Base-by-base conservation (phyloP, 164 flowering plant genomes). In the Aristolochia contorta region DNA sequence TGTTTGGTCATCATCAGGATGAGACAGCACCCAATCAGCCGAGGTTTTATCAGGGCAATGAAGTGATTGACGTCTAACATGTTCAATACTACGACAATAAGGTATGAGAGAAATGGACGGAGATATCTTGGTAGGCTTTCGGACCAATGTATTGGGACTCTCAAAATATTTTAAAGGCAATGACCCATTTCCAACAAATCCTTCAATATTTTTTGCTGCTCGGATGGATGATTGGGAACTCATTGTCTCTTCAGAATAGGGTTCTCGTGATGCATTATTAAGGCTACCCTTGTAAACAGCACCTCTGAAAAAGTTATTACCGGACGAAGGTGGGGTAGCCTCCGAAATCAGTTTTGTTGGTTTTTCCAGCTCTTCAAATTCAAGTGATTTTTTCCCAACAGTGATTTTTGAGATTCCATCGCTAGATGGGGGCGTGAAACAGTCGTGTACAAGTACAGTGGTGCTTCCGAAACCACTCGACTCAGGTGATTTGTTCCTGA, bases 1-100 rank as follows among this genome's bases (percentile, higher is more conserved):
- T 58, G 60, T 53, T 27, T 55, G 24, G 9, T 25, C 58, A 25
- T 55, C 41, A 18, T 9, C 58, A 55, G n/a, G 43, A 54, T 25
- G 33, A 32, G n/a, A 13, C 65, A 68, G 66, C 2, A 77, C 71
- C 93, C 92, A 89, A 14, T 64, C 69, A 75, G 89, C 58, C 16
- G 89, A 86, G 32, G 90, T 96, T 63, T 82, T 86, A 53, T 59
- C 57, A 37, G 84, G 89, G n/a, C 55, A 20, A 12, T 20, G 12
- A 37, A 37, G 43, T 37, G 43, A 37, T 37, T 37, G 43, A 37
- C 43, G 12, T 10, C 43, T 37, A 37, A 37, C 12, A 37, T 37
- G 9, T 37, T 37, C 43, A 37, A 37, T 52, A 21, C 55, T 52
- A 52, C 55, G 21, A 52, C 54, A 4, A n/a, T 51, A 8, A 16